Base-by-base conservation (phyloP, 305 asterid genomes). In the Solanum chacoense region DNA sequence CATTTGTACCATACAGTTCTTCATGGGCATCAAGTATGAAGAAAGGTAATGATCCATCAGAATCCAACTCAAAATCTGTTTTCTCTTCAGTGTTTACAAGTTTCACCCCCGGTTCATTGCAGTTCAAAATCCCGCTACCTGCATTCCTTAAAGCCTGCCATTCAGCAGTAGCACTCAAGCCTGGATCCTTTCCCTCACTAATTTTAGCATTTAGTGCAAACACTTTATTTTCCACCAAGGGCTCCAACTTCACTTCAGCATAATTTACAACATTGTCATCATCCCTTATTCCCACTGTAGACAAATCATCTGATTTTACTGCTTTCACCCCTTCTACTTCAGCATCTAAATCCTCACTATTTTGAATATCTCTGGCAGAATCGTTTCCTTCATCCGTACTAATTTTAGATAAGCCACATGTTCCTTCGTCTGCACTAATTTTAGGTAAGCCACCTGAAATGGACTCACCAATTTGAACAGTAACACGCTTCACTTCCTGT, bases 21-120 rank as follows among this genome's bases (percentile, higher is more conserved):
- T 97, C 99, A 63, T 97, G 92, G 13, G 96, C 98, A 94, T 96
- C 99, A n/a, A 98, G 95, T 91, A 98, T 95, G 91, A 94, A 96
- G 92, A 96, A 96, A 88, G 96, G 97, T 91, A 98, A 71, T 83
- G 97, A 95, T 74, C 98, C 99, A 88, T 96, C 92, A 8, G 96
- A 84, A 90, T 94, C 98, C 93, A 94, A 86, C 85, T 93, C 98
- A 90, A 95, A 93, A 72, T 93, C 95, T 90, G 93, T 59, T 84
- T 92, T 96, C 74, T 95, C 99, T 77, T 94, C 96, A 8, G 79
- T 89, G 86, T 77, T 91, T 67, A 80, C 71, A 90, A 63, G 94
- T 88, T 81, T 90, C 83, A 2, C 89, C 67, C 90, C 94, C 12
- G 92, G 67, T 35, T 50, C 92, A 89, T 90, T 90, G 78, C 89